These are phyloP conservation scores for Anthracocystis panici-leucophaei DNA, from an alignment of 1,284 basidiomycete species.

Conservation along the genomic window DNA sequence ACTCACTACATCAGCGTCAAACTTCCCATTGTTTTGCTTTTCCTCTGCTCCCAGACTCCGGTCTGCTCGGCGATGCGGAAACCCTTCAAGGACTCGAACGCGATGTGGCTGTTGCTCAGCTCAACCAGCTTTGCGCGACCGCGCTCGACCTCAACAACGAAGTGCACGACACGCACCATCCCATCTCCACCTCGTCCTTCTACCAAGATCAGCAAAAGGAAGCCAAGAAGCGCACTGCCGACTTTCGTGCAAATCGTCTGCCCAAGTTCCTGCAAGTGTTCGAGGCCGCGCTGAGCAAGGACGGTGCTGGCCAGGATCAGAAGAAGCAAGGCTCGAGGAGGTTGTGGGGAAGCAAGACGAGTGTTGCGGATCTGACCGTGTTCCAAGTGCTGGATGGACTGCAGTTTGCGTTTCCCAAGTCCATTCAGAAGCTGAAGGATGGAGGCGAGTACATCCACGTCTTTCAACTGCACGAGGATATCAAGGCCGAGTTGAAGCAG, in stretches of 20 bases:
- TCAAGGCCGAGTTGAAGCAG: conserved; percentile 70
- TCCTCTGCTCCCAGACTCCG: conserved; percentile 71
- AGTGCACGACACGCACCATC: conserved; percentile 67
- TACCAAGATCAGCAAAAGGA: conserved; percentile 74
- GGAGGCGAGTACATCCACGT: conserved; percentile 66
- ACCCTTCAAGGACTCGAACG: conserved; percentile 28
- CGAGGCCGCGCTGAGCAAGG: conserved; percentile 68
- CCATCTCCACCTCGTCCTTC: conserved; percentile 35
- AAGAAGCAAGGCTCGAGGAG: conserved; percentile 63
- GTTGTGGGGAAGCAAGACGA: conserved; percentile 71
- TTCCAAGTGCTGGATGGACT: conserved; percentile 72
- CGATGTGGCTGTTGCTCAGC: conserved; percentile 51
- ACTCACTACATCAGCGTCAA: conserved; percentile 69
- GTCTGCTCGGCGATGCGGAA: conserved; percentile 52
- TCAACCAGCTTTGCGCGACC: conserved; percentile 72
- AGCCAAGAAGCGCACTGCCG: conserved; percentile 68
- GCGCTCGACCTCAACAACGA: conserved; percentile 72
- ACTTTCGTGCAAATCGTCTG: conserved; percentile 71
- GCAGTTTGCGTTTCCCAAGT: conserved; percentile 73
- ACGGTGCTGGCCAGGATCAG: conserved; percentile 15
- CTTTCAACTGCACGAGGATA: conserved; percentile 49
- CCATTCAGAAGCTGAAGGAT: conserved; percentile 66
- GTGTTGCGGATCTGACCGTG: conserved; percentile 73
- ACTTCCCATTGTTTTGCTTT: conserved; percentile 72
- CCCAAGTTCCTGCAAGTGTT: conserved; percentile 73